A percentile compares a stretch with the other conserved stretches of the same genome.
phyloP scores from a whole-genome alignment of 371 early-diverging fungal species.

The Zopfochytrium polystomum region DNA sequence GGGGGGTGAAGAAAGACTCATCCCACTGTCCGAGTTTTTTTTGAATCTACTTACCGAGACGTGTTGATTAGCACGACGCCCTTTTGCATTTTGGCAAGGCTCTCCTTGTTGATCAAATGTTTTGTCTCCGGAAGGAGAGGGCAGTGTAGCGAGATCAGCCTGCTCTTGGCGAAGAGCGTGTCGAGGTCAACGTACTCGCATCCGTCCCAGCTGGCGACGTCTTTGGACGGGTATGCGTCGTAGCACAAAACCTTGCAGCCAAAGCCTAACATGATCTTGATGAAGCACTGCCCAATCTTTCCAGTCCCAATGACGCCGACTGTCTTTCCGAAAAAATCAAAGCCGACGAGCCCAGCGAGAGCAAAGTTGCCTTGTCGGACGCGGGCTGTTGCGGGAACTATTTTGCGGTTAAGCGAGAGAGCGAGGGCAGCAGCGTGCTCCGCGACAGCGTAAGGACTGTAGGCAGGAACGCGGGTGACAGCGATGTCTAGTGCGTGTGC shows the following conservation, averaged over 20 bases:
- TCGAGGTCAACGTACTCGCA: conserved; percentile 32
- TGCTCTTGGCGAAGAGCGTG: conserved; percentile 17
- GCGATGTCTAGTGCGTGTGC: conserved; percentile 23
- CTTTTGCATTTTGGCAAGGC: conserved; percentile 33
- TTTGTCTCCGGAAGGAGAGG: conserved; percentile 38
- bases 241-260: conserved; percentile 44
- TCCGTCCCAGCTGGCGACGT: conserved; percentile 22
- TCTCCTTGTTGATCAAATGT: conserved; percentile 39
- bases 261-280: conserved; percentile 45
- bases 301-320: conserved; percentile 49
- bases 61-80: conserved; percentile 48
- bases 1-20: neutral
- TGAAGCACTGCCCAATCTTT: conserved; percentile 43
- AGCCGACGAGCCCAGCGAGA: conserved; percentile 40
- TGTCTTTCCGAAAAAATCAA: conserved; percentile 47
- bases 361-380: conserved; percentile 37
- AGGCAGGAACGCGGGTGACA: conserved; percentile 45
- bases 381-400: conserved; percentile 30
- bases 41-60: conserved; percentile 25
- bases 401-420: conserved; percentile 40
- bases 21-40: neutral
- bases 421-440: conserved; percentile 42
- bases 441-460: conserved; percentile 45
- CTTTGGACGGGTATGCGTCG: conserved; percentile 39
- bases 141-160: conserved; percentile 44